Evolutionary conservation across 192 early-diverging fungal genomes (phyloP), one percentile per base, ranked within the genome.

Genomic region (Backusella westeae): DNA sequence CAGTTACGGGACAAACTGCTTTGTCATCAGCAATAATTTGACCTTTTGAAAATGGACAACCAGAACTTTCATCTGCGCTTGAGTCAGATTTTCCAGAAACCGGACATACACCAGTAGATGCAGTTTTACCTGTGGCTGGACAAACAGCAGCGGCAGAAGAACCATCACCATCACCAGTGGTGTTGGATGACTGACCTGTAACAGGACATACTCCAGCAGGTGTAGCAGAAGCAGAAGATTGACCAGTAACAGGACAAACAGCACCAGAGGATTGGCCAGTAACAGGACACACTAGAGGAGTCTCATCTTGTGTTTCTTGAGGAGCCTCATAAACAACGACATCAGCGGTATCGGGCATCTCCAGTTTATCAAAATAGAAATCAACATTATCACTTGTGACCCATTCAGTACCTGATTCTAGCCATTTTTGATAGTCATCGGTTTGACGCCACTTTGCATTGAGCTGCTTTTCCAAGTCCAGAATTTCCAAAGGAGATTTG

Each of bases 401-500:
- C 53, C 72, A 63, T 21, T 39, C 53, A 15, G 35, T 32, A 8
- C 59, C 42, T 46, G 23, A 38, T 44, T 67, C 35, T 35, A 71
- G 0, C 36, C 70, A 71, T 41, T 44, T 26, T 23, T 72, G 36
- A 56, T 77, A 77, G 7, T 77, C 76, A 10, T 46, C 32, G 12
- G 71, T 73, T 7, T 67, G 59, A 15, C 77, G 59, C 77, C 77
- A 78, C 19, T 68, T 19, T 17, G 41, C 44, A 39, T 78, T 78
- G 35, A 78, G 34, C 44, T 14, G 10, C 21, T 49, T n/a, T 53
- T 78, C 77, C 6, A 78, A 38, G 3, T 52, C 65, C 4, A 73
- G 26, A 53, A 72, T 67, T 32, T 72, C 71, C 9, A 52, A 17
- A 2, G 32, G 39, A 2, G 15, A 32, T 34, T 53, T 23, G 6